Conservation (phyloP, 2,329 filamentous ascomycete genomes). For the Apiospora aurea region DNA sequence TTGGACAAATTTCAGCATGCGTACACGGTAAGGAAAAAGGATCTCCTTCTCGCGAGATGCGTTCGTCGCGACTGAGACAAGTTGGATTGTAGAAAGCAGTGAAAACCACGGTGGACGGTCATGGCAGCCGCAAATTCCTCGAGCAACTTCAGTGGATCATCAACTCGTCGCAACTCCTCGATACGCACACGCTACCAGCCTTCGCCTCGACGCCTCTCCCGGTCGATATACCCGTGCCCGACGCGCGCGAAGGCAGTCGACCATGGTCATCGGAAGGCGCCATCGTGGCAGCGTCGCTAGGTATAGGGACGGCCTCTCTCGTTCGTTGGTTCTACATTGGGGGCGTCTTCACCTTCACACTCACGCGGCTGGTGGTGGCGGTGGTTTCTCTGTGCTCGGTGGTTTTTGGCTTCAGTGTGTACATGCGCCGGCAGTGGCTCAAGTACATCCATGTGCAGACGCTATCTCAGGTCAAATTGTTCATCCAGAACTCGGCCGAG, state of each 20-base stretch:
- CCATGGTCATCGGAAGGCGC: constrained; percentile 39
- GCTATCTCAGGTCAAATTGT: constrained; percentile 37
- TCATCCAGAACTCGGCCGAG: constrained; percentile 41
- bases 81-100: constrained; percentile 36
- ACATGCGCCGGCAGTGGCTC: constrained; percentile 41
- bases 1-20: constrained; percentile 38
- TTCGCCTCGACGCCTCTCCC: constrained; percentile 32
- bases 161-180: constrained; percentile 43
- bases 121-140: constrained; percentile 41
- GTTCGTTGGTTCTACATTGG: constrained; percentile 39
- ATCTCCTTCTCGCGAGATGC: constrained; percentile 4
- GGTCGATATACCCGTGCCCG: neutral
- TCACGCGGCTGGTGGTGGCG: constrained; percentile 37
- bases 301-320: constrained; percentile 39
- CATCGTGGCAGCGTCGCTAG: constrained; percentile 39
- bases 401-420: constrained; percentile 36
- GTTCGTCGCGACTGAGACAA: constrained; percentile 2
- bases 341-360: constrained; percentile 37
- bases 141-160: constrained; percentile 44
- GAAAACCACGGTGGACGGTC: constrained; percentile 43
- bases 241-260: neutral
- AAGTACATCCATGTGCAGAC: constrained; percentile 43
- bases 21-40: constrained; percentile 29
- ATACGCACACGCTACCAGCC: constrained; percentile 31
- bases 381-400: constrained; percentile 32